Evolutionary conservation across 768 basidiomycete species (phyloP).

Genomic region (Clavulina sp.): DNA sequence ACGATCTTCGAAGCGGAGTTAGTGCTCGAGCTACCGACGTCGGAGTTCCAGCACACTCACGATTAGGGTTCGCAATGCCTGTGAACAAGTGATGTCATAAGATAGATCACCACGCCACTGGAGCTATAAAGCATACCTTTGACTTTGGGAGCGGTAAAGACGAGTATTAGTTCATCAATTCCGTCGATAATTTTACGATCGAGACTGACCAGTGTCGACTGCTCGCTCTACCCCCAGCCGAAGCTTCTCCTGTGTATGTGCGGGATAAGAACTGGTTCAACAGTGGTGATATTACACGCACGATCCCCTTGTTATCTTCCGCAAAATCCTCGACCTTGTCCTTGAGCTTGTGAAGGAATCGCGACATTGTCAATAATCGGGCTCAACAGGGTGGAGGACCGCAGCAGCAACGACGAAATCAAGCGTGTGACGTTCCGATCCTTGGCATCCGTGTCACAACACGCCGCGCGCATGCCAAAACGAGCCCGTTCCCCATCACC

Average conservation of each 20-base stretch:
- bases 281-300: neutral
- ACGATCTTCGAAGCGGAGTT: slow-evolving; percentile 19
- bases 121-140: neutral
- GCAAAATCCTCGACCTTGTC: neutral
- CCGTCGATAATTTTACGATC: too few relatives aligned
- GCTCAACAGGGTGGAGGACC: neutral
- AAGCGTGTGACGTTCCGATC: too few relatives aligned
- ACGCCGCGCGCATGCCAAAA: too few relatives aligned
- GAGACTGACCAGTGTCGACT: too few relatives aligned
- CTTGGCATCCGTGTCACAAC: too few relatives aligned
- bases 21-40: neutral
- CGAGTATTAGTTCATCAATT: neutral
- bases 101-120: neutral
- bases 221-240: neutral
- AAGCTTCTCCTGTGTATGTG: neutral
- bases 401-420: neutral
- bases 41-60: neutral
- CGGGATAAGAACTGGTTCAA: neutral
- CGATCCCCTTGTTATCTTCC: neutral
- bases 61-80: neutral
- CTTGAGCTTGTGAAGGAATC: slow-evolving; percentile 1
- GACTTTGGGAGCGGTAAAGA: neutral
- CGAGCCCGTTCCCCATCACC: too few relatives aligned
- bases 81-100: neutral
- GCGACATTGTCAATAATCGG: too few relatives aligned